Evolutionary conservation across 1,284 basidiomycete genomes (phyloP).

Genomic region (Clitocybe nebularis): DNA sequence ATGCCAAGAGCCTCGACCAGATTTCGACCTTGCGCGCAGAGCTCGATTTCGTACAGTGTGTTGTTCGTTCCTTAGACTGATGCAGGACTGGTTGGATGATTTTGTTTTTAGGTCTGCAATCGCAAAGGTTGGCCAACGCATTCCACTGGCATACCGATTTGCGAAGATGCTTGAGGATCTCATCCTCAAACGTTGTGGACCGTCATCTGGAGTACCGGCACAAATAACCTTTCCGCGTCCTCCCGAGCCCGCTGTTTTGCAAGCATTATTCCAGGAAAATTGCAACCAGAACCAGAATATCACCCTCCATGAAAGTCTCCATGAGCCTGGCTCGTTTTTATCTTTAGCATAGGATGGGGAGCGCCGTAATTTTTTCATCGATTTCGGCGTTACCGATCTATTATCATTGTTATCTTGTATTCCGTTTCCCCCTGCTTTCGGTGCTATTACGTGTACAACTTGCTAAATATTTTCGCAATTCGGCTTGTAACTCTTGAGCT

Average conservation of each 20-base stretch:
- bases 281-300: constrained; percentile 21
- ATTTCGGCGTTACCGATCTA: no score
- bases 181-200: constrained; percentile 33
- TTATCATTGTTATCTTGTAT: no score
- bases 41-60: constrained; percentile 62
- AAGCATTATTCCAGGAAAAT: constrained; percentile 27
- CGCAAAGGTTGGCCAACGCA: constrained; percentile 55
- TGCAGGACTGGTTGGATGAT: constrained; percentile 8
- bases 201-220: constrained; percentile 21
- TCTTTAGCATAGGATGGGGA: constrained; percentile 28
- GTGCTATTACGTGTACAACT: no score
- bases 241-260: constrained; percentile 23
- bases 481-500: no score
- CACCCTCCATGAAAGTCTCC: constrained; percentile 26
- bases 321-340: constrained; percentile 31
- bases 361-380: background rate
- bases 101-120: constrained; percentile 46
- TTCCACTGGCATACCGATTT: constrained; percentile 65
- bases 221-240: constrained; percentile 31
- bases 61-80: constrained; percentile 13
- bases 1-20: constrained; percentile 49
- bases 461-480: no score
- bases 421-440: no score
- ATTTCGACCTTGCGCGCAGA: constrained; percentile 53
- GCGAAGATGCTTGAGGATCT: constrained; percentile 56